Evolutionary conservation across 768 basidiomycete genomes (phyloP), one percentile per base, ranked within the genome.

Genomic region (Collybia mongolica): DNA sequence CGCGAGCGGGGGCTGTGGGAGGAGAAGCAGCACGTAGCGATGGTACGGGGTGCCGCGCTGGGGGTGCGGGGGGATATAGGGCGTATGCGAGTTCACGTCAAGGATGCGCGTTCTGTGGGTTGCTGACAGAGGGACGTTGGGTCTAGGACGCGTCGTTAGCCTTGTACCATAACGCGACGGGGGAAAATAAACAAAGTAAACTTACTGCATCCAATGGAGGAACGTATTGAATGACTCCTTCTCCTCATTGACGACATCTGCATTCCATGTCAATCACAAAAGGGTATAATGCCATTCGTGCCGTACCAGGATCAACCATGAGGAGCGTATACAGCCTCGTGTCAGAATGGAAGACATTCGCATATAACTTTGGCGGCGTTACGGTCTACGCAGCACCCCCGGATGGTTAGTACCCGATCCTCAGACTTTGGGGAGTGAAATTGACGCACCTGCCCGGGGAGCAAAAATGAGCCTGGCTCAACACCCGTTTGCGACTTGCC

Each of bases 51-150:
- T 88, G 44, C 94, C 93, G 32, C 80, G 80, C 63, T 93, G 89
- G 2, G 96, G 96, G 57, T 97, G 93, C 3, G 95, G 97, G 5
- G 96, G 90, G 55, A 95, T 73, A 66, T 95, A 98, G 20, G 72
- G 70, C 5, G 87, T 88, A 64, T 90, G 88, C 1, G 74, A 66
- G 54, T 80, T 72, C 46, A 76, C 60, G 32, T 74, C 60, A 2
- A 68, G 57, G 45, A 82, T 65, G 41, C 72, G 72, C 56, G 61
- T 48, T 58, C 70, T 66, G 58, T 61, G 73, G n/a, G 71, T 72
- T 1, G 81, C 82, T 42, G 84, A 86, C 51, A 98, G 80, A 2
- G 85, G 74, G 51, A 97, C 79, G 65, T 96, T 94, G 28, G 91
- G 90, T 56, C 91, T 93, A 57, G 41, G 42, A 39, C 8, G 29